Evolutionary conservation across 495 filamentous ascomycete species (phyloP).

Genomic region (Articulospora tetracladia): DNA sequence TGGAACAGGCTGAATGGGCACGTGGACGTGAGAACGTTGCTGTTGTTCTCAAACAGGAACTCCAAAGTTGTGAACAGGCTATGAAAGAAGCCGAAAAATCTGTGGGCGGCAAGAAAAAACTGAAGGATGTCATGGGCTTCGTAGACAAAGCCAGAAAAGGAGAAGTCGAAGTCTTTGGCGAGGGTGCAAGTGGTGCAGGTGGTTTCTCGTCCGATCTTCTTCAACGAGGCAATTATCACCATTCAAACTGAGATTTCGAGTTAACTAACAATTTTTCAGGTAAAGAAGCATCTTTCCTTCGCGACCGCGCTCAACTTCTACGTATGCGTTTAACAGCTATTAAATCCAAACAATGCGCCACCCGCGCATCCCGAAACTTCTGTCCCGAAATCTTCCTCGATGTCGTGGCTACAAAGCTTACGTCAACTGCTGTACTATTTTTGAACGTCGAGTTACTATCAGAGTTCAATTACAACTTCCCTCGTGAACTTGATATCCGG

Average conservation of each 20-base stretch:
- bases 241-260: not conserved
- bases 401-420: conserved; percentile 92
- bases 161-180: conserved; percentile 76
- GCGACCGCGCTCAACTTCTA: conserved; percentile 82
- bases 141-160: conserved; percentile 85
- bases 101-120: conserved; percentile 75
- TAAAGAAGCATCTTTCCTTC: conserved; percentile 88
- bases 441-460: conserved; percentile 94
- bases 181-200: conserved; percentile 79
- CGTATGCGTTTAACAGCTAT: conserved; percentile 84
- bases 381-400: conserved; percentile 98
- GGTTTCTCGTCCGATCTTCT: conserved; percentile 85
- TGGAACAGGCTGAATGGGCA: conserved; percentile 84
- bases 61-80: conserved; percentile 76
- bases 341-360: conserved; percentile 72
- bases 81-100: conserved; percentile 67
- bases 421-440: conserved; percentile 92
- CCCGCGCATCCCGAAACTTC: conserved; percentile 83
- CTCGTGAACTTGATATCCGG: conserved; percentile 80
- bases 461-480: conserved; percentile 97
- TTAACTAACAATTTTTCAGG: conserved; percentile 42
- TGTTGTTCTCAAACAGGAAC: conserved; percentile 74
- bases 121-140: conserved; percentile 86
- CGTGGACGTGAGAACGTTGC: conserved; percentile 76
- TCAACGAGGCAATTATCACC: conserved; percentile 57